Evolutionary conservation across 305 asterid species (phyloP), one percentile per base, ranked within the genome.

Genomic region (Fraxinus ornus): DNA sequence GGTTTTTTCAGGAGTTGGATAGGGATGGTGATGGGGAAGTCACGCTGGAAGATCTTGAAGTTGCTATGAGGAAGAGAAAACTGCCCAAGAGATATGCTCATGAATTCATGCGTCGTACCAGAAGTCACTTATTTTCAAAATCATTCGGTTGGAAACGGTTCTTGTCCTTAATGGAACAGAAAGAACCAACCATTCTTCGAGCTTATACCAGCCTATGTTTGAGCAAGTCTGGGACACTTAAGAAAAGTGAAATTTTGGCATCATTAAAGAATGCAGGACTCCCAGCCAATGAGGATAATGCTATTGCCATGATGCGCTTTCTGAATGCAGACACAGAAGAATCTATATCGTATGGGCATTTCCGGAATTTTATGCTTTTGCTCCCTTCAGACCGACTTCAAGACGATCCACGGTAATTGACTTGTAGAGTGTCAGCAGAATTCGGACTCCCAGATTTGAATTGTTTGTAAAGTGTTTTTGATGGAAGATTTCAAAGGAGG

Each of bases 101-200:
- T 28, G 98, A 96, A 80, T 91, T 96, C 88, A 94, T 96, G 97
- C 87, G 92, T 72, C 98, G 98, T 83, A 85, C 99, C 83, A 91
- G 92, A 88, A 91, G 98, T 83, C 95, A 94, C 90, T 84, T 96
- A 91, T 94, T 96, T 86, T 91, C 98, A 21, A 92, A 90, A 82
- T 96, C 99, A 72, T 94, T 96, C 86, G 98, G 99, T 74, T 96
- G 99, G 99, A 94, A 94, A 86, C 98, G 94, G 83, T 96, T 96
- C 78, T 87, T 94, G 83, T 93, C 98, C 74, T 86, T 96, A 85
- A 93, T 96, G 98, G 99, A 96, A 86, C 99, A 96, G 90, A 96
- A 94, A 87, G 99, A 96, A 81, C 98, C 99, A 76, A 96, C 98
- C 78, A 96, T 96, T 85, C 97, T 96, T 75, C 92, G 98, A 68